These are phyloP conservation scores for Ophiostoma sp. DNA, from an alignment of 2,329 filamentous ascomycete genomes.

Conservation along the genomic window DNA sequence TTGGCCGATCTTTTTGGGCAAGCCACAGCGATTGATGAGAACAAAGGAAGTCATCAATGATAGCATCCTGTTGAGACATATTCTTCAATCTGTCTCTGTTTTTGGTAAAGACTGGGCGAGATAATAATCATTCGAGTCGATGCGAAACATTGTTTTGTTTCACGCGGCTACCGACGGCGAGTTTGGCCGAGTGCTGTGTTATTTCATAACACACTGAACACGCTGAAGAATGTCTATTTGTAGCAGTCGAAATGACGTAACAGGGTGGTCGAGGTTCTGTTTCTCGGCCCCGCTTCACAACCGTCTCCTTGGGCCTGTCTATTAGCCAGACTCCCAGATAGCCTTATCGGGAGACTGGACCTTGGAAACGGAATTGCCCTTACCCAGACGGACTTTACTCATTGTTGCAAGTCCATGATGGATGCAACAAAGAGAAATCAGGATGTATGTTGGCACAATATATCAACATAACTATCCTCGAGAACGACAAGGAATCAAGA, in stretches of 20 bases:
- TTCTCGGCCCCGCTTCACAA: background rate
- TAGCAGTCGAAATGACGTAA: conserved; percentile 4
- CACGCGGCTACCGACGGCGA: background rate
- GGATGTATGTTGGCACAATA: no score
- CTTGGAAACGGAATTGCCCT: background rate
- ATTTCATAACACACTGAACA: background rate
- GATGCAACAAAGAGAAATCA: background rate
- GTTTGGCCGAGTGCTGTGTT: background rate
- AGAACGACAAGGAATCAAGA: background rate
- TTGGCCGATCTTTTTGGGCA: background rate
- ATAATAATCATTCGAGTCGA: background rate
- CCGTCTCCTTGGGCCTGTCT: background rate
- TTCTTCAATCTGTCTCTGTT: no score
- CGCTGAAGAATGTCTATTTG: background rate
- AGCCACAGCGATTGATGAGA: background rate
- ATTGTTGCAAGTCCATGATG: background rate
- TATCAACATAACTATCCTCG: no score
- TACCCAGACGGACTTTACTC: no score
- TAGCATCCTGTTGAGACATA: background rate
- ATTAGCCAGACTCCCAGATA: background rate
- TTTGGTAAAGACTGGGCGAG: background rate
- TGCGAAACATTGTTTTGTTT: background rate
- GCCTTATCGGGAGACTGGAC: background rate
- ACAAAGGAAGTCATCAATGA: background rate
- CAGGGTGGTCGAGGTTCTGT: background rate